phyloP scores from a whole-genome alignment of 2,329 filamentous ascomycete genomes.

The Chaetomium globosum region DNA sequence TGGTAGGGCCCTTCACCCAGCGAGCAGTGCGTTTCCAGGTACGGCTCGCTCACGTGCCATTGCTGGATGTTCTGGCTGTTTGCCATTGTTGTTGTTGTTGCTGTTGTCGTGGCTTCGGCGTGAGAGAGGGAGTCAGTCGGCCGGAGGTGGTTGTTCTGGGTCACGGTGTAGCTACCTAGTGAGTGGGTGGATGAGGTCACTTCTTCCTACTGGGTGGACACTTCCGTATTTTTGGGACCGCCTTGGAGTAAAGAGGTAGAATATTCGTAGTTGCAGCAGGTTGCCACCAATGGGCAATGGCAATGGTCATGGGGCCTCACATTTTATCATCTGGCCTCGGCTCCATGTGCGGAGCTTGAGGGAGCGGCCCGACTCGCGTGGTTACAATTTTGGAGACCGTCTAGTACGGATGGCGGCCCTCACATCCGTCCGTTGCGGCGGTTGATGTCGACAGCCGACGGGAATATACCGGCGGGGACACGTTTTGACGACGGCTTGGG shows the following conservation, averaged over 20 bases:
- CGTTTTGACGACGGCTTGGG: slow-evolving; percentile 3
- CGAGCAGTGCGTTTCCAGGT: slow-evolving; percentile 64
- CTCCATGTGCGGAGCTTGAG: slow-evolving; percentile 18
- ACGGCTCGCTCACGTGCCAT: slow-evolving; percentile 57
- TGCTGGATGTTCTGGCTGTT: slow-evolving; percentile 44
- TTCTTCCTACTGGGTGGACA: neutral
- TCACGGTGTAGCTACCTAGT: neutral
- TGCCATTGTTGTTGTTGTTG: slow-evolving; percentile 39
- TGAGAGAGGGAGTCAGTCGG: neutral
- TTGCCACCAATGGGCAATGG: neutral
- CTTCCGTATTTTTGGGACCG: neutral
- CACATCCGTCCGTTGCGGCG: slow-evolving; percentile 35
- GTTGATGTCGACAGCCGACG: slow-evolving; percentile 23
- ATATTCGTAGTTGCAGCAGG: slow-evolving; percentile 4
- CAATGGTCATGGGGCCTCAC: neutral
- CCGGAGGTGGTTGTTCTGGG: neutral
- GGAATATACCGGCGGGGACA: slow-evolving; percentile 16
- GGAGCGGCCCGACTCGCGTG: slow-evolving; percentile 20
- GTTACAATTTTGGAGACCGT: slow-evolving; percentile 3
- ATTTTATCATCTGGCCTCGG: slow-evolving; percentile 21
- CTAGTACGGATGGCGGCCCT: slow-evolving; percentile 35
- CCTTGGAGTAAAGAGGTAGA: neutral
- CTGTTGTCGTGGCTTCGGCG: neutral
- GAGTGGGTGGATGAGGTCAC: slow-evolving; percentile 7
- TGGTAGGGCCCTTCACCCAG: slow-evolving; percentile 77